These are phyloP conservation scores for Pseudogymnoascus pannorum DNA, from an alignment of 2,329 filamentous ascomycete species.

Conservation along the genomic window DNA sequence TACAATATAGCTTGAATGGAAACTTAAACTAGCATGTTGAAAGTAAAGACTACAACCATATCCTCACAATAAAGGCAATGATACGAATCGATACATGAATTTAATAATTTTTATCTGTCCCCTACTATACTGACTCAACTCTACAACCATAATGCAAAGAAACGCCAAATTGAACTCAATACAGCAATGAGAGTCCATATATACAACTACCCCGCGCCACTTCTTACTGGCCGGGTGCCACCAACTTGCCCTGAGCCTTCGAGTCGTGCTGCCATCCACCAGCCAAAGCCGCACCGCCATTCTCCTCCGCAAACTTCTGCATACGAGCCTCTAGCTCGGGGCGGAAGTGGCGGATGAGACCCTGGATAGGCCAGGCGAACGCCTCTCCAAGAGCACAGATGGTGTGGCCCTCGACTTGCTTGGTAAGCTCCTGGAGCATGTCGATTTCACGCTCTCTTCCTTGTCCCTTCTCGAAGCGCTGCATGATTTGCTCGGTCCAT, in stretches of 20 bases:
- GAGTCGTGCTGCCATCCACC: conserved; percentile 82
- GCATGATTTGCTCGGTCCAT: conserved; percentile 99
- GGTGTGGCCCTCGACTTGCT: conserved; percentile 98
- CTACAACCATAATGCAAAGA: conserved; percentile 9
- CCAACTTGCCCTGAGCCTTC: conserved; percentile 68
- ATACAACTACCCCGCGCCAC: conserved; percentile 18
- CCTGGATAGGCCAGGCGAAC: conserved; percentile 97
- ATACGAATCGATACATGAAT: conserved; percentile 5
- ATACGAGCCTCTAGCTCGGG: conserved; percentile 92
- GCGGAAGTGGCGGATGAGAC: conserved; percentile 95
- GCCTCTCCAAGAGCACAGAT: conserved; percentile 96
- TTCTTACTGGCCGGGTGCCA: conserved; percentile 80
- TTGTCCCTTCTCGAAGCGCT: conserved; percentile 85
- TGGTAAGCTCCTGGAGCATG: conserved; percentile 98
- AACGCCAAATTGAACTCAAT: conserved; percentile 8
- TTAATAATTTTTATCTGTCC: conserved; percentile 4
- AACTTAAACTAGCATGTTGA: background rate
- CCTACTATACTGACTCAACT: conserved; percentile 8
- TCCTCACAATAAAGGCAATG: background rate
- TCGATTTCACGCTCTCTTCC: conserved; percentile 91
- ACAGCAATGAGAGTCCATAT: conserved; percentile 15
- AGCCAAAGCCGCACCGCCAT: conserved; percentile 67
- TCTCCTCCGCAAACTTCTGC: conserved; percentile 65
- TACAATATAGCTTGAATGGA: background rate
- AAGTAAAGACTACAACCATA: background rate